Conservation (phyloP, 75 land plant genomes). For the Cunninghamia lanceolata region DNA sequence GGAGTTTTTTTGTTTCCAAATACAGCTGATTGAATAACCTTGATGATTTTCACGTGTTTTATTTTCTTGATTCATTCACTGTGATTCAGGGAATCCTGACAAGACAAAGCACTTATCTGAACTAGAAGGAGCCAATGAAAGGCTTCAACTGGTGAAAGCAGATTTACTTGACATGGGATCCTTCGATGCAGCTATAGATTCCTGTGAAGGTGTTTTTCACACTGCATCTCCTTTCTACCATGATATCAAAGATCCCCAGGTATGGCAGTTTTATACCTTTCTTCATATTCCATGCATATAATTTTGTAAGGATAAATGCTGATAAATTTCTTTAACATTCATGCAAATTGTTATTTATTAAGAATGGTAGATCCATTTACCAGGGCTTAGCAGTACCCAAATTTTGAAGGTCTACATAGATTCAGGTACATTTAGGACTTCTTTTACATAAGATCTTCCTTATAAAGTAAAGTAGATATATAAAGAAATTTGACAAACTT, state of each 20-base stretch:
- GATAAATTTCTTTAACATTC: not conserved
- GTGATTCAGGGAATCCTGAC: conserved; percentile 22
- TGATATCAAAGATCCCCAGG: conserved; percentile 6
- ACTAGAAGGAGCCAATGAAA: conserved; percentile 38
- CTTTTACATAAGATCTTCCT: not conserved
- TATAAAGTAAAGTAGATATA: not conserved
- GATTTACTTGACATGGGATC: conserved; percentile 37
- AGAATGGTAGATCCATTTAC: not conserved
- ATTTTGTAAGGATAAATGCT: not conserved
- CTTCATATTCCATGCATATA: not conserved
- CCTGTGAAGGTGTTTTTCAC: conserved; percentile 46
- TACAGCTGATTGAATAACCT: not conserved
- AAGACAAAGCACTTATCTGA: conserved; percentile 22
- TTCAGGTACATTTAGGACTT: not conserved
- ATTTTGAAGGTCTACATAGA: not conserved
- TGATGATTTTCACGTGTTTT: not conserved
- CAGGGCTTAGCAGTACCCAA: not conserved
- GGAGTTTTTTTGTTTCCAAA: not conserved
- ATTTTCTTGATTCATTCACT: not conserved
- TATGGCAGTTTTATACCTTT: not conserved
- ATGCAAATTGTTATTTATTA: not conserved
- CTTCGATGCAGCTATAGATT: conserved; percentile 35
- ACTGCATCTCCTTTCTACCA: conserved; percentile 27
- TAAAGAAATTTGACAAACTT: not conserved
- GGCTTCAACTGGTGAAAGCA: conserved; percentile 39